A percentile compares a stretch with the other conserved stretches of the same genome.
These are phyloP conservation scores for Sanchytrium tribonematis DNA, from an alignment of 371 early-diverging fungal species.

Conservation along the genomic window DNA sequence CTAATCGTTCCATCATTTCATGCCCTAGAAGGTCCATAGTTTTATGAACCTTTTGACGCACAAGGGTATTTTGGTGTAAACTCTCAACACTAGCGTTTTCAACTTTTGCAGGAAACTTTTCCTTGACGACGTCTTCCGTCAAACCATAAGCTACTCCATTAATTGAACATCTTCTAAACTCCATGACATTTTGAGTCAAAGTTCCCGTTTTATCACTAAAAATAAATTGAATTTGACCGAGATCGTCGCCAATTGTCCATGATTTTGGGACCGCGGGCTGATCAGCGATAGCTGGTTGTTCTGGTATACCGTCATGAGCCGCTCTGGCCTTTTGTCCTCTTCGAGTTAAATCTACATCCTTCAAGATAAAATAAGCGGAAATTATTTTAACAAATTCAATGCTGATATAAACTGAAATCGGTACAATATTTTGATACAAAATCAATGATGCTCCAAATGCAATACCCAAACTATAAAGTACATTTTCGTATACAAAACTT, in stretches of 20 bases:
- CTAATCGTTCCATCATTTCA: background rate
- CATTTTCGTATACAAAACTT: background rate
- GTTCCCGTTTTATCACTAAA: slow-evolving; percentile 96
- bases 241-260: slow-evolving; percentile 80
- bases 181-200: slow-evolving; percentile 88
- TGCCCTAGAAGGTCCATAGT: background rate
- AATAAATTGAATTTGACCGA: slow-evolving; percentile 80
- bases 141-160: slow-evolving; percentile 37
- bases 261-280: slow-evolving; percentile 40
- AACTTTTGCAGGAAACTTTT: background rate
- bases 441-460: slow-evolving; percentile 25
- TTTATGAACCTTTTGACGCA: too few relatives aligned
- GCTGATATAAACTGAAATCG: slow-evolving; percentile 81
- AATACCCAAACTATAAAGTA: background rate
- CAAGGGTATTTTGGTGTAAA: too few relatives aligned
- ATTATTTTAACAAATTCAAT: slow-evolving; percentile 38
- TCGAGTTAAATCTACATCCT: slow-evolving; percentile 62
- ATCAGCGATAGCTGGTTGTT: slow-evolving; percentile 11
- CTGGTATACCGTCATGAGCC: slow-evolving; percentile 2
- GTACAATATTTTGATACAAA: slow-evolving; percentile 79
- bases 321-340: slow-evolving; percentile 48
- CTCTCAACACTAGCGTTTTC: too few relatives aligned
- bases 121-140: slow-evolving; percentile 9
- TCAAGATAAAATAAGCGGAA: slow-evolving; percentile 22
- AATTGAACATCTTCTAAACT: slow-evolving; percentile 61